Base-by-base conservation (phyloP, 345 rosid species). In the Pugionium cornutum region DNA sequence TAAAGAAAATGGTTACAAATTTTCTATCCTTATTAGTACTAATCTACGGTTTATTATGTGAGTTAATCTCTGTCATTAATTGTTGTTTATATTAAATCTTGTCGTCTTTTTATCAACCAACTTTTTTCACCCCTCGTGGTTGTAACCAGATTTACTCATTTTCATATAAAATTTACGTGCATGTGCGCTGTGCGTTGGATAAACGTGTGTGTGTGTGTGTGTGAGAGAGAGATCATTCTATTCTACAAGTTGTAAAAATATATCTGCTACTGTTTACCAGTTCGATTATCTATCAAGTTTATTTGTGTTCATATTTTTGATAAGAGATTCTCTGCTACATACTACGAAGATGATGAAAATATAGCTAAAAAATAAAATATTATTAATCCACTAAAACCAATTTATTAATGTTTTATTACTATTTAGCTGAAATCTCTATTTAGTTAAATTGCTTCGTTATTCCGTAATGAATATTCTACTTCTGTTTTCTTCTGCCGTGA, bases 31-130 rank as follows among this genome's bases (percentile, higher is more conserved):
- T 50, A 18, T 18, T 18, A 18, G 18, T 18, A 18, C 18, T 34
- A 68, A 33, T 43, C 53, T 42, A 60, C 29, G 35, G 64, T 45
- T 61, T n/a, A 28, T 51, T 34, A 35, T 36, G 59, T 49, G 65
- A 56, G 76, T 57, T 64, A 42, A 39, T 34, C 70, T 62, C 58
- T 56, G 59, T 64, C 65, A 72, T 47, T 71, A 54, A 72, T 48
- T 71, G 53, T 40, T 71, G 30, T 33, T 70, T 71, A 45, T 30
- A 55, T 56, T 32, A 18, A 55, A 26, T 54, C 49, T 70, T 70
- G 75, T 70, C 69, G 64, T 55, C 8, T 69, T 63, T 70, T 70
- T 49, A n/a, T 41, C 37, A 48, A 40, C 68, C 63, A 70, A 30
- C 50, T 53, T 70, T 70, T 53, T 46, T 54, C 62, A 53, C 31